Base-by-base conservation (phyloP, 495 filamentous ascomycete species). In the Beverwykella pulmonaria region DNA sequence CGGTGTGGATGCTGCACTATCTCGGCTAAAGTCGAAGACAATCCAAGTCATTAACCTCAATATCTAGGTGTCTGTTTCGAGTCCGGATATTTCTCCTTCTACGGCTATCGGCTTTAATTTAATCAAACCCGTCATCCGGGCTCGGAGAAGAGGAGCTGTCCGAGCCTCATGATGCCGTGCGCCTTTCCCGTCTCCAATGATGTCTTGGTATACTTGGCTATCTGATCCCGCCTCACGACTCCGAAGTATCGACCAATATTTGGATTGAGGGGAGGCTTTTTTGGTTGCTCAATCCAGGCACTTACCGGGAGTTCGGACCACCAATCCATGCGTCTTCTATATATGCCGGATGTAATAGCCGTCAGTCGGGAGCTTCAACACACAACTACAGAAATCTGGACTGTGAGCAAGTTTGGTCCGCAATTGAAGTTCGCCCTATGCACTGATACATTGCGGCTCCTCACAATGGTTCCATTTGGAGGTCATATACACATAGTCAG, bases 141-240 rank as follows among this genome's bases (percentile, higher is more conserved):
- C 39, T 56, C 61, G 36, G 36, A 55, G 15, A 14, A 56, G 19
- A n/a, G 52, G 39, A 52, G 57, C 53, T 14, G 6, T 6, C 1
- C 14, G 22, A 58, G 53, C 39, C 53, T 58, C 54, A 56, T 65
- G 29, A 12, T 56, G 12, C 59, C 46, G 47, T 20, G 14, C 41
- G 19, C 46, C 25, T 23, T n/a, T n/a, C 44, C 22, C 25, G 17
- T 32, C n/a, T 23, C 30, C 29, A 41, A 30, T 39, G 22, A 53
- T 53, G 14, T 53, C 59, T 61, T 61, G 59, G 46, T 36, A 34
- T 22, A 19, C 59, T 61, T 61, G 59, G 59, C 48, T 29, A 39
- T 22, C 48, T 36, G 39, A 44, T 44, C 39, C 3, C 8, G 17
- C 6, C 39, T 2, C 39, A 9, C 6, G 3, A 3, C 39, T 7